phyloP scores from a whole-genome alignment of 2,329 filamentous ascomycete genomes.

The Curvularia lunata region DNA sequence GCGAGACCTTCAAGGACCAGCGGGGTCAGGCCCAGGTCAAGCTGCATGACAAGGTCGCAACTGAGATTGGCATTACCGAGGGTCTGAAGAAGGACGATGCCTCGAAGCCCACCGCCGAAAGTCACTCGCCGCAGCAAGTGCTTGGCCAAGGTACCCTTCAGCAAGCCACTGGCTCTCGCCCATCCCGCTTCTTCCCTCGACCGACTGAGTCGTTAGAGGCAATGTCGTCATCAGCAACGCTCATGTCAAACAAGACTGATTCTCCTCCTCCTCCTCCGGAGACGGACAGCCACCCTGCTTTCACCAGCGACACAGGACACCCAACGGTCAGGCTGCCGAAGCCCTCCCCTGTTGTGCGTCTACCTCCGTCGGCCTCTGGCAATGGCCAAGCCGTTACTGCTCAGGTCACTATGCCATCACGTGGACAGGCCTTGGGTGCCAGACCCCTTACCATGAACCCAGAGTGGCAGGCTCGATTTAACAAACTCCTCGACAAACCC shows the following conservation, averaged over 20 bases:
- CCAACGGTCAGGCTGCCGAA: conserved; percentile 74
- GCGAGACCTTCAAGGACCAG: conserved; percentile 42
- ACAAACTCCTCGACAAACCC: conserved; percentile 73
- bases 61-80: conserved; percentile 20
- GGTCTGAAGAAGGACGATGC: conserved; percentile 37
- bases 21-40: conserved; percentile 40
- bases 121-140: conserved; percentile 28
- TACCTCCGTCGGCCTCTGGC: conserved; percentile 66
- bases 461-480: conserved; percentile 84
- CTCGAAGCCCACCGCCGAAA: conserved; percentile 32
- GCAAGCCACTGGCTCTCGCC: conserved; percentile 35
- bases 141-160: conserved; percentile 33
- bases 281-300: conserved; percentile 74
- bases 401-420: conserved; percentile 51
- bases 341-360: conserved; percentile 76
- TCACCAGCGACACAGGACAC: conserved; percentile 68
- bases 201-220: conserved; percentile 36
- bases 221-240: conserved; percentile 25
- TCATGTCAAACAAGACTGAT: conserved; percentile 34
- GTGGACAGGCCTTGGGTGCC: conserved; percentile 41
- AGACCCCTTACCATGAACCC: conserved; percentile 50
- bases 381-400: conserved; percentile 46
- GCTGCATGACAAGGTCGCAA: conserved; percentile 35
- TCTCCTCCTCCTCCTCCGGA: conserved; percentile 67
- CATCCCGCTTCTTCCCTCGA: conserved; percentile 50